Base-by-base conservation (phyloP, 2,329 filamentous ascomycete genomes). In the Colletotrichum musicola region DNA sequence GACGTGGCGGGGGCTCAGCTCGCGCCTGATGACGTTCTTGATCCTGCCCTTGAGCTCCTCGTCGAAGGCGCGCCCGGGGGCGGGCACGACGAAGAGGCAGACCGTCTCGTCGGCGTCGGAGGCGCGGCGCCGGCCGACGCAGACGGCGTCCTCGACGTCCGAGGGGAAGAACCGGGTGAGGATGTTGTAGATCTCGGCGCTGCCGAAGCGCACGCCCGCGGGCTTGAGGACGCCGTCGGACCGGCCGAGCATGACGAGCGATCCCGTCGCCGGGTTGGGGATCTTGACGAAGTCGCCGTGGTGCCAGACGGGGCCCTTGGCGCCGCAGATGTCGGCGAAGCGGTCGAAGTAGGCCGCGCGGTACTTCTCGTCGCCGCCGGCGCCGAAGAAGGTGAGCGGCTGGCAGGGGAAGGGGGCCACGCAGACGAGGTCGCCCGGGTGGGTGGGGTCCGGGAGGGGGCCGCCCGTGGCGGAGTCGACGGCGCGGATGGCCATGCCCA, bases 121-220 rank as follows among this genome's bases (percentile, higher is more conserved):
- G 60, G 88, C 84, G 18, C 89, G 87, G 64, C 94, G 84, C 3
- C 94, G 86, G 0, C 96, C 95, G 42, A 98, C 90, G 75, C 95
- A 98, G 2, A 98, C 85, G 0, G 93, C 93, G 74, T 99, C 95
- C 68, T 94, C 91, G 18, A 98, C 84, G 64, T 95, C 88, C 12
- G 86, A 81, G 0, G 90, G 87, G 74, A 98, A 98, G 80, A 94
- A 92, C 72, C 93, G 90, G 1, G 96, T 88, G 30, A 98, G 82
- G n/a, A 98, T 86, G 77, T 97, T 98, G 81, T 98, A 98, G 20
- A 99, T 97, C 83, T 99, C 96, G 0, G 95, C 94, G 38, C 91
- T 94, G 4, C 95, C 95, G 76, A 99, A 98, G 0, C 95, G 86
- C 18, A 99, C 94, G 2, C 96, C 96, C 0, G 92, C 89, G 0